Evolutionary conservation across 495 filamentous ascomycete species (phyloP), one percentile per base, ranked within the genome.

Genomic region (Aspergillus funiculosus): DNA sequence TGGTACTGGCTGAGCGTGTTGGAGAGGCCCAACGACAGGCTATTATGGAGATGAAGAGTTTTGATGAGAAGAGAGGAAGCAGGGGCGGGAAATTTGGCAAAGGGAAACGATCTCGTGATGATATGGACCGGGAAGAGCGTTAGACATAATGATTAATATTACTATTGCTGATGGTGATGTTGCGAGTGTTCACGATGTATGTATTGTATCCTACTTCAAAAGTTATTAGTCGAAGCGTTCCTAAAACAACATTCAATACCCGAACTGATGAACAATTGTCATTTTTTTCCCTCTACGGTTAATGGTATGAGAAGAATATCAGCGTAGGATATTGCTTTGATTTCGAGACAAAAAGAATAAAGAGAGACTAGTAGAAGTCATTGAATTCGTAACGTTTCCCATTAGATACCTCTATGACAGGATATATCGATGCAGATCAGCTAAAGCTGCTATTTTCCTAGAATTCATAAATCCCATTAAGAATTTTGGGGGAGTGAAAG

Each of bases 11-110:
- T 40, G 76, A 84, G 28, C 69, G 87, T 5, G 86, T 94, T 0
- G 79, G 79, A 13, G 89, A 95, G 61, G 92, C 90, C 2, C 89
- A 95, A 63, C 76, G 87, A 39, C 72, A 83, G 51, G 87, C 91
- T 5, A 79, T 83, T 26, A 80, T 75, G 56, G 79, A 91, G 66
- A 85, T 96, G 84, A 94, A 89, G 74, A 74, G 77, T 42, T 61
- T 86, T 56, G 77, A 91, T 46, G 89, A 96, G 39, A 84, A 83
- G 67, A 74, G 76, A 45, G 85, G 83, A 1, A 82, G 74, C 27
- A 80, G 72, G 52, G 80, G 77, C 1, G 69, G 72, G 22, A 62
- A 80, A 32, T 79, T 74, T 56, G 77, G 79, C 0, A 73, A 59
- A 35, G 68, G 68, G n/a, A 85, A 83, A 67, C 71, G 77, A 37